Percentiles rank a stretch among this genome's conserved stretches.
phyloP scores from a whole-genome alignment of 805 yeast species.

The Ogataea trehalophila region DNA sequence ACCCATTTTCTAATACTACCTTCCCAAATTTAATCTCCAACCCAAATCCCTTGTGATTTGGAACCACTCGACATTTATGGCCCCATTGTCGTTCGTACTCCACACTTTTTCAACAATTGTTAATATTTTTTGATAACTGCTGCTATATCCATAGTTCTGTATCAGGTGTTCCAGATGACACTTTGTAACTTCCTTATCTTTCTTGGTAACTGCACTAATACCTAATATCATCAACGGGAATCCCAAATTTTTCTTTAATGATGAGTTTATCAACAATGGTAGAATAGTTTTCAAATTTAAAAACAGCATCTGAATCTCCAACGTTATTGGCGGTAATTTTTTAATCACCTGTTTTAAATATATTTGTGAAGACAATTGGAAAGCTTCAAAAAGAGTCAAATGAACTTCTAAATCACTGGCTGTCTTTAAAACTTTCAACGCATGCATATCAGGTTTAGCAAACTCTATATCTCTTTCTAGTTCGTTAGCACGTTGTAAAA shows the following conservation, averaged over 20 bases:
- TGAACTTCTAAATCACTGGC: constrained; percentile 27
- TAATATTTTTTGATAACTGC: constrained; percentile 28
- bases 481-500: constrained; percentile 12
- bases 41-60: constrained; percentile 33
- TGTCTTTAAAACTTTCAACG: constrained; percentile 14
- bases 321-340: constrained; percentile 24
- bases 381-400: constrained; percentile 32
- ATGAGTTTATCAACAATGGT: constrained; percentile 9
- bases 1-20: background rate
- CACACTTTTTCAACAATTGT: constrained; percentile 31
- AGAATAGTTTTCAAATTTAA: constrained; percentile 15
- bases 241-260: constrained; percentile 27
- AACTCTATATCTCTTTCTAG: constrained; percentile 15
- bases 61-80: constrained; percentile 36
- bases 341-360: constrained; percentile 23
- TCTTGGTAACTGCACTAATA: constrained; percentile 23
- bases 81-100: constrained; percentile 32
- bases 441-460: constrained; percentile 17
- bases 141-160: constrained; percentile 29
- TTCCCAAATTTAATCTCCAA: constrained; percentile 30
- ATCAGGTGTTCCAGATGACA: constrained; percentile 24
- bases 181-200: constrained; percentile 24
- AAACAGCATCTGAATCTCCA: constrained; percentile 20
- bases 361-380: constrained; percentile 25
- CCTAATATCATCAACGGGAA: constrained; percentile 38